These are phyloP conservation scores for Phytopythium ostracodes DNA, from an alignment of 352 stramenopile species.

Conservation along the genomic window DNA sequence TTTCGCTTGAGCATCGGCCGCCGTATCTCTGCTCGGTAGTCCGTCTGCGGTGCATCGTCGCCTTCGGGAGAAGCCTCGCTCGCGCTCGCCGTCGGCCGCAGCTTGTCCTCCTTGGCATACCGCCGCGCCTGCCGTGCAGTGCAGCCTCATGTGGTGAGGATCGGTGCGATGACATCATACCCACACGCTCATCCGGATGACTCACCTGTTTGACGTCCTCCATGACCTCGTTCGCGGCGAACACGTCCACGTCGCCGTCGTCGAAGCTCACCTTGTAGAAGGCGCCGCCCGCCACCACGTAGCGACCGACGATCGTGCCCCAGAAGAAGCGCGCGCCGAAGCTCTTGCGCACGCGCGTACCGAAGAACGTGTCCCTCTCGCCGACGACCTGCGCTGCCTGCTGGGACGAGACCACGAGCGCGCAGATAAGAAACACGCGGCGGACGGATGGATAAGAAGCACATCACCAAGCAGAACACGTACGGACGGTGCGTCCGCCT, in stretches of 20 bases:
- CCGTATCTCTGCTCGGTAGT: conserved; percentile 29
- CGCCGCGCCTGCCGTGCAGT: conserved; percentile 18
- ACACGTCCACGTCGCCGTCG: conserved; percentile 76
- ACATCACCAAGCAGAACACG: not conserved
- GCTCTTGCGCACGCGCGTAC: conserved; percentile 57
- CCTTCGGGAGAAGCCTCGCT: not conserved
- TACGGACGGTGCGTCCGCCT: conserved; percentile 1
- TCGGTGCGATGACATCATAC: not conserved
- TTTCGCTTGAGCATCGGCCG: conserved; percentile 38
- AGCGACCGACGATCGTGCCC: conserved; percentile 54
- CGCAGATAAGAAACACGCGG: not conserved
- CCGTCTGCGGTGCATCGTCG: not conserved
- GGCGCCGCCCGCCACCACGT: conserved; percentile 36
- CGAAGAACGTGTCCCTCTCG: conserved; percentile 20
- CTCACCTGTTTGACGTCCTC: conserved; percentile 31
- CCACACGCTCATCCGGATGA: not conserved
- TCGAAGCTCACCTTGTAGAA: conserved; percentile 86
- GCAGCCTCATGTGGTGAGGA: not conserved
- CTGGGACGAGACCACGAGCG: not conserved
- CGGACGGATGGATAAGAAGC: not conserved
- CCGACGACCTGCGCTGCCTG: not conserved
- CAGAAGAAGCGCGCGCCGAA: conserved; percentile 69
- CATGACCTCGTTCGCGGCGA: conserved; percentile 46
- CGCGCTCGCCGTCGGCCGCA: not conserved
- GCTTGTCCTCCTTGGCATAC: conserved; percentile 22